phyloP scores from a whole-genome alignment of 495 filamentous ascomycete species.

The Ascodesmis nigricans region DNA sequence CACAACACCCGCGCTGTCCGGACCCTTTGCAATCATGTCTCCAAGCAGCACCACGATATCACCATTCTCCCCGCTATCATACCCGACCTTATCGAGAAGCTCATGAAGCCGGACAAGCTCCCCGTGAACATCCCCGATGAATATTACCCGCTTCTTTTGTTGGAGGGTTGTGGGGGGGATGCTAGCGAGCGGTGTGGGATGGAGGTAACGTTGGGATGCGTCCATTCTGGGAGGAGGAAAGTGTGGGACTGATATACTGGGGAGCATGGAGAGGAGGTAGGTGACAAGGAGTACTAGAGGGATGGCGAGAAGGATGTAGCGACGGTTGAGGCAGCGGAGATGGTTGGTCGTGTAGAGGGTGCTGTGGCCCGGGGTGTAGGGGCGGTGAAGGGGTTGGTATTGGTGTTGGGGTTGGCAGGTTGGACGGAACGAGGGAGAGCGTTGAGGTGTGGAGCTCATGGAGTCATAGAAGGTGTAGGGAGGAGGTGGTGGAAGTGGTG shows the following conservation, averaged over 20 bases:
- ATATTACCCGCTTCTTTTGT: conserved; percentile 31
- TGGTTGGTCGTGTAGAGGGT: no score
- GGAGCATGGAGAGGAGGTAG: conserved; percentile 3
- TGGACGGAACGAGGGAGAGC: no score
- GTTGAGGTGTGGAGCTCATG: no score
- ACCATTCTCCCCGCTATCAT: conserved; percentile 29
- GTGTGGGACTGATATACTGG: not conserved
- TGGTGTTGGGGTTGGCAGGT: no score
- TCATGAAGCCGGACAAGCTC: no score
- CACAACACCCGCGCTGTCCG: conserved; percentile 59
- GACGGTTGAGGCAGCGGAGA: no score
- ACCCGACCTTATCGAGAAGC: conserved; percentile 46
- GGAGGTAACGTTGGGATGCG: conserved; percentile 3
- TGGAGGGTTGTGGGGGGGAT: not conserved
- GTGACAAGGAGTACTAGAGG: conserved; percentile 1
- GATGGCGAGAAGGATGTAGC: not conserved
- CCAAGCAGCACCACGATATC: conserved; percentile 73
- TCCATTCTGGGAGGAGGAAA: not conserved
- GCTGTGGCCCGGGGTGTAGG: no score
- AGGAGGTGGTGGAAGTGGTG: no score
- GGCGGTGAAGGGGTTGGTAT: no score
- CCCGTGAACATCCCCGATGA: conserved; percentile 85
- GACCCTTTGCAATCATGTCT: conserved; percentile 75
- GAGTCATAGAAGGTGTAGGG: no score
- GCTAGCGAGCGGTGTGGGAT: not conserved